Evolutionary conservation across 1,284 basidiomycete genomes (phyloP), one percentile per base, ranked within the genome.

Genomic region (Apiotrichum domesticum): DNA sequence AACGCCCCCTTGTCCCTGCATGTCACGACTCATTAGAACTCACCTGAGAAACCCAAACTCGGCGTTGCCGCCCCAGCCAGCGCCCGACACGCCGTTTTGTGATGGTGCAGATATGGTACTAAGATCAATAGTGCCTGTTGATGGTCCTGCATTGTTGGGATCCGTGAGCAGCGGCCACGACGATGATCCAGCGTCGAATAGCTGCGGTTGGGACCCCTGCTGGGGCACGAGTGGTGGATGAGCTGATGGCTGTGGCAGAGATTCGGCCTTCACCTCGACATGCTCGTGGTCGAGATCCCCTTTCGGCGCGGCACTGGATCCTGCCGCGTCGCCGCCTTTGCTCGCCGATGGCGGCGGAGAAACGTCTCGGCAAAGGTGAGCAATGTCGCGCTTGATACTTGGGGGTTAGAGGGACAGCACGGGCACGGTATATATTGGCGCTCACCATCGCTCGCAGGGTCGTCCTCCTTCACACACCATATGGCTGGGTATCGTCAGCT

Each of bases 301-400:
- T 3, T 52, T 32, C 8, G 50, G 9, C 14, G 15, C 6, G 14
- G 6, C 34, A 43, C 34, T 33, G 7, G 37, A 39, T 39, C 37
- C 37, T 39, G 37, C 21, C 21, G 21, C 37, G 37, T 39, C 37
- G 7, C 37, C 37, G 37, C 35, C 44, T 34, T 43, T 45, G 33
- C 32, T 52, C 7, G 54, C 32, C 14, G 35, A 43, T 10, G 71
- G 63, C 4, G 81, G 82, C 57, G 87, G 83, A 52, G 83, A 83
- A 69, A 92, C 89, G 75, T 93, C 90, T 69, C 91, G 87, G 69
- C 90, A 94, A 9, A 93, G 80, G 77, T 93, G 88, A 0, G 89
- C 88, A 63, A 93, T 94, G 72, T 92, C 90, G 54, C 91, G 84
- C 74, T 93, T 93, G 65, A 93, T 89, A 67, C 90, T 93, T 68